Evolutionary conservation across 164 flowering plant genomes (phyloP), one percentile per base, ranked within the genome.

Genomic region (Hamamelis virginiana): DNA sequence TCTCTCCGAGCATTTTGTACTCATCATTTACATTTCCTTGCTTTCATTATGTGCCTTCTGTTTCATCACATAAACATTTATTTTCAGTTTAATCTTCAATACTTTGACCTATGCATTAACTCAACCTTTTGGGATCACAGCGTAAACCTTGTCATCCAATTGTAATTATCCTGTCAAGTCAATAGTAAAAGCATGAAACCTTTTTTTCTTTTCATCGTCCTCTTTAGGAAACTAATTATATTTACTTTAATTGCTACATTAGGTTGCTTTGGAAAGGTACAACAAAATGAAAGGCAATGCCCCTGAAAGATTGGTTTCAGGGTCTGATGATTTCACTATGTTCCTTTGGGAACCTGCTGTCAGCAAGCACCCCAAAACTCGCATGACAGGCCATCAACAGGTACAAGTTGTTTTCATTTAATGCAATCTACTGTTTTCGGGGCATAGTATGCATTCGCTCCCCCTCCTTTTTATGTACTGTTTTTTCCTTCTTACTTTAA

Each of bases 281-380:
- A 86, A 84, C 68, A 89, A 91, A 79, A 91, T 90, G 94, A 91
- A 77, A 75, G 92, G 94, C 69, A 85, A 78, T 83, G 88, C 88
- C 50, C 98, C 99, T 48, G 99, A 96, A 82, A 82, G 98, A 71
- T 75, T 96, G 72, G 98, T 96, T 73, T 95, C 98, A 26, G 98
- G 99, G n/a, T 92, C 97, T 67, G 98, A 95, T 80, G 99, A 95
- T 80, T 86, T 89, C 71, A 96, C 98, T 45, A 93, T 93, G 99
- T 83, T 91, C 74, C 86, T 96, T 21, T 96, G 99, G 98, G 99
- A 96, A 74, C 99, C 99, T 74, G 67, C 84, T 69, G 83, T 84
- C 28, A 88, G 91, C 81, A 90, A 93, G 73, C 94, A 89, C 68
- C 92, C 90, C 15, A 96, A 93, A 80, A 83, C 86, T 59, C 94